These are phyloP conservation scores for Dipteronia sinensis DNA, from an alignment of 345 rosid genomes.

Conservation along the genomic window DNA sequence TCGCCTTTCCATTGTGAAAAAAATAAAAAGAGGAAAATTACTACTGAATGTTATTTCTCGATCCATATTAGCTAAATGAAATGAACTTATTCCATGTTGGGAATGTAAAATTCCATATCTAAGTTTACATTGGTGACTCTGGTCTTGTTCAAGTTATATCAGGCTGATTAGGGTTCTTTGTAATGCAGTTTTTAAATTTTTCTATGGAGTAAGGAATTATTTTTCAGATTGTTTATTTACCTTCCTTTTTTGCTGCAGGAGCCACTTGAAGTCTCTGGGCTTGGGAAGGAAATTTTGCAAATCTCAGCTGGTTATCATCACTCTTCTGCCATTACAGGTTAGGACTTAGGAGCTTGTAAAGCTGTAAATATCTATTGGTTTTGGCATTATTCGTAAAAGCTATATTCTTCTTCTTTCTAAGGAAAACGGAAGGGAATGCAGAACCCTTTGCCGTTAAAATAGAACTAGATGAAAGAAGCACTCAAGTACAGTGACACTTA, in stretches of 20 bases:
- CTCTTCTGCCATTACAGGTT: constrained; percentile 95
- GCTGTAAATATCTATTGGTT: background rate
- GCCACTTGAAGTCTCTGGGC: constrained; percentile 71
- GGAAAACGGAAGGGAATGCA: background rate
- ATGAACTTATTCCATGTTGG: background rate
- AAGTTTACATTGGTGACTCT: background rate
- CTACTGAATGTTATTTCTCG: too few relatives aligned
- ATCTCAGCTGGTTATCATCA: constrained; percentile 89
- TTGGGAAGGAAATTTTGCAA: constrained; percentile 60
- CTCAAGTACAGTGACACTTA: background rate
- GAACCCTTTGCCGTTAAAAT: background rate
- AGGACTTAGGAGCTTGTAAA: too few relatives aligned
- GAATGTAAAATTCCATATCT: background rate
- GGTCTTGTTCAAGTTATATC: background rate
- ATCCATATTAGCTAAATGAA: too few relatives aligned
- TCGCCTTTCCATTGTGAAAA: too few relatives aligned
- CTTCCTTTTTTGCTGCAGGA: constrained; percentile 47
- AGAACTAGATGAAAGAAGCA: background rate
- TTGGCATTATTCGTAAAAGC: background rate
- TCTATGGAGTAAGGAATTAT: background rate
- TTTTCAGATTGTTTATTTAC: background rate
- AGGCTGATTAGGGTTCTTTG: background rate
- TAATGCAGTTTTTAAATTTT: background rate
- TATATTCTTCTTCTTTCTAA: background rate
- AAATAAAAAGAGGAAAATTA: too few relatives aligned